Percentiles rank a stretch among this genome's conserved stretches.
Conservation (phyloP, 169 alveolate species). For the Babesia microti region DNA sequence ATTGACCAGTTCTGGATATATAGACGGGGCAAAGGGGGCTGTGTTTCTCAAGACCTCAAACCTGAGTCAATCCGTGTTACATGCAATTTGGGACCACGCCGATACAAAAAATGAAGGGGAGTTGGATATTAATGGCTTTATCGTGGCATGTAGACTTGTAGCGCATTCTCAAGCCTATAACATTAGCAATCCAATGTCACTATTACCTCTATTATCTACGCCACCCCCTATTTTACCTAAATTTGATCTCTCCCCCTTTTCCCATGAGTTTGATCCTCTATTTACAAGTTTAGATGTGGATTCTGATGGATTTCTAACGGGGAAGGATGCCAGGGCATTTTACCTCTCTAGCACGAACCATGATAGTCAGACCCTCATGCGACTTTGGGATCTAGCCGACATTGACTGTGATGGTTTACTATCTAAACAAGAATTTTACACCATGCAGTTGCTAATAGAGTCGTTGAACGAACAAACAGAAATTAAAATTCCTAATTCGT, state of each 20-base stretch:
- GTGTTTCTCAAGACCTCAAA: too few species aligned
- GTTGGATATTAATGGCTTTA: constrained; percentile 29
- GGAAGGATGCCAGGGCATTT: constrained; percentile 22
- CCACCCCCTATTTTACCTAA: constrained; percentile 1
- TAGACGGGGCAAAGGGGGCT: too few species aligned
- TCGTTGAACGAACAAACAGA: too few species aligned
- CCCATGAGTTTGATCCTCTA: constrained; percentile 14
- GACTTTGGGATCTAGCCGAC: constrained; percentile 41
- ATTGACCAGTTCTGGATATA: too few species aligned
- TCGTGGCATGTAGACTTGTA: constrained; percentile 26
- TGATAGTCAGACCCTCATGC: constrained; percentile 16
- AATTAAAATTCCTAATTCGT: too few species aligned
- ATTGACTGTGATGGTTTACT: constrained; percentile 32
- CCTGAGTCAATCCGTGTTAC: constrained; percentile 14
- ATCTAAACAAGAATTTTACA: constrained; percentile 19
- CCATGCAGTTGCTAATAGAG: constrained; percentile 37
- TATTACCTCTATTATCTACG: constrained; percentile 2
- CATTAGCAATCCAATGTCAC: constrained; percentile 1
- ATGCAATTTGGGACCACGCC: constrained; percentile 30
- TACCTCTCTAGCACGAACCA: constrained; percentile 17
- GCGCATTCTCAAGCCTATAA: constrained; percentile 17
- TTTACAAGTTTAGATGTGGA: constrained; percentile 16
- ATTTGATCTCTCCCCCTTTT: background rate
- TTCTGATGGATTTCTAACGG: constrained; percentile 27
- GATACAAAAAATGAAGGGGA: constrained; percentile 25